Conservation (phyloP, 345 rosid species). For the Xanthoceras sorbifolium region DNA sequence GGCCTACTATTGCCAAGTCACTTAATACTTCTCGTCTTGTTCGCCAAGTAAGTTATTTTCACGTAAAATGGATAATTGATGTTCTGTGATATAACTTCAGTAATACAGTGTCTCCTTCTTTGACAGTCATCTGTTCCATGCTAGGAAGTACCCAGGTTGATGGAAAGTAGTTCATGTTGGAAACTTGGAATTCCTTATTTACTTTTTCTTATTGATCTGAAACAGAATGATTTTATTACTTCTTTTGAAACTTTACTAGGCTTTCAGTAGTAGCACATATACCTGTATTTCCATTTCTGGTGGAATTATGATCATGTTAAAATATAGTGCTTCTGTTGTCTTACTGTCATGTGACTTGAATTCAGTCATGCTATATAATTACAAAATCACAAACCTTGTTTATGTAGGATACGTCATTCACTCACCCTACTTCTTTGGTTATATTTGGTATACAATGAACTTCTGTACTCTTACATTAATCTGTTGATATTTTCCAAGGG, state of each 20-base stretch:
- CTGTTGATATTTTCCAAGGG: constrained; percentile 52
- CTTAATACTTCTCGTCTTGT: constrained; percentile 72
- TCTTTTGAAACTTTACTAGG: not conserved
- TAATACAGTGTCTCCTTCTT: not conserved
- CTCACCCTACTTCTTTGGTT: not conserved
- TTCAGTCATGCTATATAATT: not conserved
- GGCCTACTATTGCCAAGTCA: constrained; percentile 66
- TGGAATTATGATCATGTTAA: not conserved
- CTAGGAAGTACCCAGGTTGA: not conserved
- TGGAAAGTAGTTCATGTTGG: not conserved
- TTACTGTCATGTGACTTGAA: not conserved
- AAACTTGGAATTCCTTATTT: not conserved
- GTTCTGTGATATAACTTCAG: not conserved
- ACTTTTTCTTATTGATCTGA: not conserved
- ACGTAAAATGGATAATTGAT: not conserved
- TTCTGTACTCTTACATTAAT: constrained; percentile 14
- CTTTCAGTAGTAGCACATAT: not conserved
- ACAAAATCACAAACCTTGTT: not conserved
- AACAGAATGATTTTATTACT: not conserved
- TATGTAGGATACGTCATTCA: not conserved
- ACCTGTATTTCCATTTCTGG: not conserved
- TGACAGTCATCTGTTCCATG: not conserved
- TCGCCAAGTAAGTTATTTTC: constrained; percentile 59
- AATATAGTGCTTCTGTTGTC: not conserved
- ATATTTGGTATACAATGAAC: constrained; percentile 2